Evolutionary conservation across 2,329 filamentous ascomycete genomes (phyloP), one percentile per base, ranked within the genome.

Genomic region (Ophiostoma sp.): DNA sequence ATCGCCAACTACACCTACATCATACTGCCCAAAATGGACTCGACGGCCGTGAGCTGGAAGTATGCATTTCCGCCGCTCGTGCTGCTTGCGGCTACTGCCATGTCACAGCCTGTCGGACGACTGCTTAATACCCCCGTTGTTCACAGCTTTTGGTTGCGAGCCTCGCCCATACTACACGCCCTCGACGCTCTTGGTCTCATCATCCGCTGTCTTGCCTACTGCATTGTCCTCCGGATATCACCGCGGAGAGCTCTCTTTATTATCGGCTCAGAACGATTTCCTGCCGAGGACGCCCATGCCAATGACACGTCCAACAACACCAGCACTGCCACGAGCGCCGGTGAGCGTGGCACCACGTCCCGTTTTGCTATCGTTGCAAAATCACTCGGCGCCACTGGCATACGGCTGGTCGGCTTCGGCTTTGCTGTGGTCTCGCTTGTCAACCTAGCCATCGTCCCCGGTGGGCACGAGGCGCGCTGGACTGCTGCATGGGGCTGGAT

Each of bases 21-120:
- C 17, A 6, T 17, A 52, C 44, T 20, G 4, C 27, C 52, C 23
- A 57, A 27, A 35, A 65, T 65, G 33, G 62, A 39, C 35, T 23
- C 23, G 5, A 10, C 62, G 7, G 23, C 20, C 2, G 65, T 71
- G 54, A 62, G 65, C 69, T 70, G 71, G 71, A 5, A 35, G 6
- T 35, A 66, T 65, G 71, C 71, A 67, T 71, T 57, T 31, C 41
- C 65, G 23, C 67, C 65, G 31, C 67, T 72, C 11, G 44, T 44
- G 8, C 17, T 69, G 20, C 57, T 72, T 33, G 71, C 71, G 8
- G 57, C 35, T 4, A 36, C 17, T 27, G 68, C 71, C 54, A 69
- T 71, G 69, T n/a, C 65, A 60, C 71, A 72, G 44, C 69, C 69
- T 4, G 67, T 66, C 31, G 68, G 71, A 11, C 69, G 69, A 1